phyloP scores from a whole-genome alignment of 2,329 filamentous ascomycete species.

The Colletotrichum musae region DNA sequence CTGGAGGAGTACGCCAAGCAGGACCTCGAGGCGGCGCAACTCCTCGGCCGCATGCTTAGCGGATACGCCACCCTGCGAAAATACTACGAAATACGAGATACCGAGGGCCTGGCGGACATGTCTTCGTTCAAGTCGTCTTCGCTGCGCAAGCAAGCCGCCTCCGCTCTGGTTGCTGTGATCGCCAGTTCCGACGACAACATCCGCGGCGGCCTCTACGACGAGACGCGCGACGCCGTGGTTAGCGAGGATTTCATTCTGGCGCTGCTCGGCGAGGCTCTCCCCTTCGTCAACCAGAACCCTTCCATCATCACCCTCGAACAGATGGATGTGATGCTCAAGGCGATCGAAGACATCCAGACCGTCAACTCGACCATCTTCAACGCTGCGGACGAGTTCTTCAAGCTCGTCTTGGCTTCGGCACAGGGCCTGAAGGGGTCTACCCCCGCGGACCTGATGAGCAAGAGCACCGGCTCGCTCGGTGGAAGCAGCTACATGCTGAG shows the following conservation, averaged over 20 bases:
- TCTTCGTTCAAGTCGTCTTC: constrained; percentile 63
- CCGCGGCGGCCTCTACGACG: constrained; percentile 89
- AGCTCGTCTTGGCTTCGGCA: constrained; percentile 80
- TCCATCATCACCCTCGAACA: constrained; percentile 77
- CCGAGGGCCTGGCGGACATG: constrained; percentile 45
- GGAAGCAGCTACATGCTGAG: constrained; percentile 77
- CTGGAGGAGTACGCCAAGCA: constrained; percentile 80
- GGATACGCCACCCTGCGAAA: constrained; percentile 92
- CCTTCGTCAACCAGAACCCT: constrained; percentile 76
- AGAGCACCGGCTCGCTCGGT: constrained; percentile 67
- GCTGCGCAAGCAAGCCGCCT: constrained; percentile 78
- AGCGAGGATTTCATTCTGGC: constrained; percentile 89
- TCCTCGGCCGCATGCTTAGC: constrained; percentile 88
- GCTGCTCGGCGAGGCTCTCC: constrained; percentile 85
- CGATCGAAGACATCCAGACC: constrained; percentile 84
- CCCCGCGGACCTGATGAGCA: constrained; percentile 73
- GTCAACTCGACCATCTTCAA: constrained; percentile 80
- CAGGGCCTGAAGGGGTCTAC: constrained; percentile 74
- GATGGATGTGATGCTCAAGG: constrained; percentile 81
- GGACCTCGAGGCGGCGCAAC: constrained; percentile 85
- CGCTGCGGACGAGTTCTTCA: constrained; percentile 84
- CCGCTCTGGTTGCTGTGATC: constrained; percentile 85
- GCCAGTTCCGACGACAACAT: constrained; percentile 91
- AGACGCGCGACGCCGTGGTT: constrained; percentile 83
- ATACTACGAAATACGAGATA: constrained; percentile 91